Evolutionary conservation across 2,329 filamentous ascomycete genomes (phyloP).

Genomic region (Pseudocercospora fijiensis): DNA sequence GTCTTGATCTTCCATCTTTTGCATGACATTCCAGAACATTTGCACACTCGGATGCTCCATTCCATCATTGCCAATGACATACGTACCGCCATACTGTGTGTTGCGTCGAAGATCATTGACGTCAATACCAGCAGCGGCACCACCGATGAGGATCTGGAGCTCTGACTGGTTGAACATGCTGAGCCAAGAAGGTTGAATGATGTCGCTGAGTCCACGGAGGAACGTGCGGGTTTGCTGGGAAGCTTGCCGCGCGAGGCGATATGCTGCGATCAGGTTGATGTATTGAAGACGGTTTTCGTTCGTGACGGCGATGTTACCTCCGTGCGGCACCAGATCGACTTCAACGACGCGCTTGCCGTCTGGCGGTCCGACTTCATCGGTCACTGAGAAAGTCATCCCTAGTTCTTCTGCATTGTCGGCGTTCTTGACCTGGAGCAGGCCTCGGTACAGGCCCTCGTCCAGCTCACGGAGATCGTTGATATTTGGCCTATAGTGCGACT

Average conservation of each 20-base stretch:
- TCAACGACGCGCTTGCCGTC: slow-evolving; percentile 61
- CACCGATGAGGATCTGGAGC: slow-evolving; percentile 87
- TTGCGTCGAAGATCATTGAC: slow-evolving; percentile 80
- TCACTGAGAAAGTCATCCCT: slow-evolving; percentile 83
- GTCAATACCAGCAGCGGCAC: slow-evolving; percentile 76
- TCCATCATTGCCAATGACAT: slow-evolving; percentile 83
- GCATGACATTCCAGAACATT: slow-evolving; percentile 90
- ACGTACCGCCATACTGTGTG: slow-evolving; percentile 84
- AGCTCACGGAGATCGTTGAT: slow-evolving; percentile 92
- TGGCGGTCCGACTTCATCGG: slow-evolving; percentile 57
- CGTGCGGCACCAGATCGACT: slow-evolving; percentile 72
- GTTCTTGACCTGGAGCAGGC: slow-evolving; percentile 78
- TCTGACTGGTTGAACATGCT: slow-evolving; percentile 98
- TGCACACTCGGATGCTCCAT: slow-evolving; percentile 80
- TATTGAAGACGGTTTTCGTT: slow-evolving; percentile 94
- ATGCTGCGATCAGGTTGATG: slow-evolving; percentile 84
- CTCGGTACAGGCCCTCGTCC: slow-evolving; percentile 86
- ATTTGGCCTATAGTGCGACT: slow-evolving; percentile 78
- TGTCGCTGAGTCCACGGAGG: slow-evolving; percentile 76
- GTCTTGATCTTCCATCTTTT: slow-evolving; percentile 70
- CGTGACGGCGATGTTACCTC: slow-evolving; percentile 74
- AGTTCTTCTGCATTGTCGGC: slow-evolving; percentile 79
- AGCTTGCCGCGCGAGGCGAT: slow-evolving; percentile 80
- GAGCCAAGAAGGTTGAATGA: slow-evolving; percentile 90
- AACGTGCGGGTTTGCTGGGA: slow-evolving; percentile 82